phyloP scores from a whole-genome alignment of 169 alveolate species.

The Plasmodium adleri region DNA sequence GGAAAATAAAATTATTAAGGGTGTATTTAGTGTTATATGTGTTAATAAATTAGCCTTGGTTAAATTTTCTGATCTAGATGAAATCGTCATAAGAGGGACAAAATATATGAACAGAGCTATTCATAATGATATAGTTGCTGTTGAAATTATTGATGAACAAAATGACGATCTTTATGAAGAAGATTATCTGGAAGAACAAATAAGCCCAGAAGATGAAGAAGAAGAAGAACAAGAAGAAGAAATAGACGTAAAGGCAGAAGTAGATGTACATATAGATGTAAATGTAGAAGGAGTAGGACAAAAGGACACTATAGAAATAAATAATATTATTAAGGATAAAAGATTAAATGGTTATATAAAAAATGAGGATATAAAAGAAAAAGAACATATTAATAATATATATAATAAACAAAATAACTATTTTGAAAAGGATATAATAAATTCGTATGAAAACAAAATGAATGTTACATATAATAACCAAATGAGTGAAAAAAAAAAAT shows the following conservation, averaged over 20 bases:
- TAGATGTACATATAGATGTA: neutral
- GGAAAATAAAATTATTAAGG: slow-evolving; percentile 90
- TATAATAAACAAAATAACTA: slow-evolving; percentile 40
- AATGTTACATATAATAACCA: neutral
- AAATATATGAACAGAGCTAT: slow-evolving; percentile 96
- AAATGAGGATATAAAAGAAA: slow-evolving; percentile 72
- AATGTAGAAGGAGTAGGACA: neutral
- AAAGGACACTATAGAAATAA: slow-evolving; percentile 18
- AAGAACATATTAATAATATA: slow-evolving; percentile 15
- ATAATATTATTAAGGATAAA: slow-evolving; percentile 34
- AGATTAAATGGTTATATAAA: slow-evolving; percentile 14
- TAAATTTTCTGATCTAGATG: slow-evolving; percentile 85
- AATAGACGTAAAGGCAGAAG: neutral
- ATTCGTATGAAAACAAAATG: slow-evolving; percentile 1
- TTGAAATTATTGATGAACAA: slow-evolving; percentile 90
- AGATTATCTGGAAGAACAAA: slow-evolving; percentile 76
- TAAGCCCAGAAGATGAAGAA: slow-evolving; percentile 70
- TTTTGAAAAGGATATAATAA: neutral
- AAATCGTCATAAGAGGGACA: slow-evolving; percentile 88
- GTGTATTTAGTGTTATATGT: slow-evolving; percentile 88
- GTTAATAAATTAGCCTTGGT: slow-evolving; percentile 85
- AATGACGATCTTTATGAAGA: slow-evolving; percentile 78
- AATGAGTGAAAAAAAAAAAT: slow-evolving; percentile 75
- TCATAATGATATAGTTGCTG: slow-evolving; percentile 98
- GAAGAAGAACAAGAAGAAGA: slow-evolving; percentile 35